phyloP scores from a whole-genome alignment of 2,329 filamentous ascomycete genomes.

The Fusarium haematococcum region DNA sequence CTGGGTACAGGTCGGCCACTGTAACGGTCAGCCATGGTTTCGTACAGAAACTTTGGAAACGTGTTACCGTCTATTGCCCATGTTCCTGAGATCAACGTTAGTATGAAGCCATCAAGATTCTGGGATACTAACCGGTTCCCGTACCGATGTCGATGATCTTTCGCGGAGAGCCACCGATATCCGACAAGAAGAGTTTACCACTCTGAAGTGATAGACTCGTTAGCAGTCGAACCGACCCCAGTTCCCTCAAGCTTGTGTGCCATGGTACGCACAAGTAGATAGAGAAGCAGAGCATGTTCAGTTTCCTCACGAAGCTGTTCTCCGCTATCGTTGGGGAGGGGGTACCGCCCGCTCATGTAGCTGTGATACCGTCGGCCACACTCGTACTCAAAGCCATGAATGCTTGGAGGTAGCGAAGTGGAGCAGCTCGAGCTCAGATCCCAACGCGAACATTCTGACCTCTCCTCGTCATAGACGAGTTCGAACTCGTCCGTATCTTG shows the following conservation, averaged over 20 bases:
- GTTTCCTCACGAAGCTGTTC: constrained; percentile 61
- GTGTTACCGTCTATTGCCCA: constrained; percentile 64
- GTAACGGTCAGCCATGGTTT: constrained; percentile 13
- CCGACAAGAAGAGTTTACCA: constrained; percentile 55
- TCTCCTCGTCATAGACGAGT: constrained; percentile 40
- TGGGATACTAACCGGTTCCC: constrained; percentile 55
- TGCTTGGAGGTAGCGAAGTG: constrained; percentile 49
- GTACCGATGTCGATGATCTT: constrained; percentile 63
- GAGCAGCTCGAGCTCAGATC: constrained; percentile 46
- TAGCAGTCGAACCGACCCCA: constrained; percentile 1
- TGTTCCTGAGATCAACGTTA: constrained; percentile 48
- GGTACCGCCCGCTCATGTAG: constrained; percentile 58
- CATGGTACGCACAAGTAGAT: constrained; percentile 51
- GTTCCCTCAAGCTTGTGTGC: background rate
- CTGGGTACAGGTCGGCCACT: constrained; percentile 58
- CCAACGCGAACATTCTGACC: constrained; percentile 34
- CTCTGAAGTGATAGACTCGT: constrained; percentile 38
- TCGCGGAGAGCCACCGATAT: constrained; percentile 53
- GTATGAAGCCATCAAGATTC: background rate
- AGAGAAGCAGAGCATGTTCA: constrained; percentile 59
- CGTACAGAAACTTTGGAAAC: background rate
- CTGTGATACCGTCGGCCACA: constrained; percentile 57
- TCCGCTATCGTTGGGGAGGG: constrained; percentile 59
- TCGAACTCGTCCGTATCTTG: constrained; percentile 48
- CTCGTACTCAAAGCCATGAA: constrained; percentile 49